phyloP scores from a whole-genome alignment of 106 monocot genomes.

The Dioscorea alata region DNA sequence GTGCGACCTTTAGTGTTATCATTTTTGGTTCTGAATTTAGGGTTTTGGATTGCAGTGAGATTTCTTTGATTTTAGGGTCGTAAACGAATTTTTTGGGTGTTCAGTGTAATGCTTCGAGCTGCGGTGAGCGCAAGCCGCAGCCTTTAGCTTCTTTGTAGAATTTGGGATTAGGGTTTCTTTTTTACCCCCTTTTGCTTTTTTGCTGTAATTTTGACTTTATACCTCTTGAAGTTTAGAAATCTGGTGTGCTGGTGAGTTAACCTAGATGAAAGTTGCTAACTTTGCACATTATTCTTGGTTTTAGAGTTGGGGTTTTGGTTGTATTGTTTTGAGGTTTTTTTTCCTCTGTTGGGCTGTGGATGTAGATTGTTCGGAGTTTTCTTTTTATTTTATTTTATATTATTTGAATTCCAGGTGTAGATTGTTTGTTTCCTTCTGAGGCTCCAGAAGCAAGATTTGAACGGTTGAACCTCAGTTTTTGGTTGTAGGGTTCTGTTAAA shows the following conservation, averaged over 20 bases:
- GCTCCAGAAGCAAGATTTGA: no score
- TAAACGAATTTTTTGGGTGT: no score
- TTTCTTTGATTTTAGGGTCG: no score
- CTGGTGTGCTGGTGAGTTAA: no score
- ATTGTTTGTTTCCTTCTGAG: not conserved
- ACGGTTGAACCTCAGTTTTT: no score
- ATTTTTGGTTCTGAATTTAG: not conserved
- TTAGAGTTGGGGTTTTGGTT: not conserved
- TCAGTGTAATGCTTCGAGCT: not conserved
- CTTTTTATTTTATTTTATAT: no score
- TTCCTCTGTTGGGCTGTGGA: not conserved
- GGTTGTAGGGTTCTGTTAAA: no score
- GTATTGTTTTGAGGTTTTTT: not conserved
- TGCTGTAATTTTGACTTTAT: no score
- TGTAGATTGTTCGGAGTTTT: not conserved
- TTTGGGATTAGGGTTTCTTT: not conserved
- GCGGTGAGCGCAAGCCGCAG: not conserved
- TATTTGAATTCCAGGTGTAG: no score
- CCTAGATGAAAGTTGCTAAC: no score
- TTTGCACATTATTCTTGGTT: not conserved
- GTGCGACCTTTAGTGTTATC: constrained; percentile 18
- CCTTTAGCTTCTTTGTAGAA: not conserved
- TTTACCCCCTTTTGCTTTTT: no score
- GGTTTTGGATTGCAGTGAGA: not conserved
- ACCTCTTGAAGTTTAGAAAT: no score